These are phyloP conservation scores for Alliaria petiolata DNA, from an alignment of 345 rosid species.

Conservation along the genomic window DNA sequence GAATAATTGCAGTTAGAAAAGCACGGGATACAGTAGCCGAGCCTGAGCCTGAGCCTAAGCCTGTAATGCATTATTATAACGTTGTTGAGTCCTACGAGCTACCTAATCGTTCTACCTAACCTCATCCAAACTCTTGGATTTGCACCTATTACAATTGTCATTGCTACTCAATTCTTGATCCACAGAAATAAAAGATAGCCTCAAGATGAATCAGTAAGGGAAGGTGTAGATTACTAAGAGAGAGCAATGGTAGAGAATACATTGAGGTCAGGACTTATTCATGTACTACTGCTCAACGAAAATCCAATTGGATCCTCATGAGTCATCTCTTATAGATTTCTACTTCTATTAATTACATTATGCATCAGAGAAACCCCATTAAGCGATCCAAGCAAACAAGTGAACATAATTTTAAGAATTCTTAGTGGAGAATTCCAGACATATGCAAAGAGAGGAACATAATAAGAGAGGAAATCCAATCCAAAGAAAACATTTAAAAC, in stretches of 20 bases:
- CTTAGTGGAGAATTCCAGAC: not conserved
- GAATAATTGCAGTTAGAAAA: not conserved
- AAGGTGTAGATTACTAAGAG: not conserved
- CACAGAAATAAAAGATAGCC: not conserved
- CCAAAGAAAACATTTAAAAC: not conserved
- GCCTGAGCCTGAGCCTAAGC: too few species aligned
- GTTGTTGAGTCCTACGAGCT: not conserved
- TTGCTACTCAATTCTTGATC: not conserved
- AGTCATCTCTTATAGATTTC: not conserved
- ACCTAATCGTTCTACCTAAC: not conserved
- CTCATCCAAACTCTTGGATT: not conserved
- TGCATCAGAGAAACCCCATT: not conserved
- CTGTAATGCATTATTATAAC: not conserved
- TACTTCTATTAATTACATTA: not conserved
- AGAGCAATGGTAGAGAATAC: not conserved
- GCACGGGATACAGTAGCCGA: too few species aligned
- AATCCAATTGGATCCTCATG: not conserved
- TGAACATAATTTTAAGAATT: not conserved
- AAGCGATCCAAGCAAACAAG: not conserved
- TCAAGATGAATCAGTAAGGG: not conserved
- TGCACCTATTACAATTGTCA: not conserved
- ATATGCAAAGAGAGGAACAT: not conserved
- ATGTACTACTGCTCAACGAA: not conserved
- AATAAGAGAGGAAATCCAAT: not conserved
- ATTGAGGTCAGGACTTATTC: not conserved